Base-by-base conservation (phyloP, 75 land plant genomes). In the Larix kaempferi region DNA sequence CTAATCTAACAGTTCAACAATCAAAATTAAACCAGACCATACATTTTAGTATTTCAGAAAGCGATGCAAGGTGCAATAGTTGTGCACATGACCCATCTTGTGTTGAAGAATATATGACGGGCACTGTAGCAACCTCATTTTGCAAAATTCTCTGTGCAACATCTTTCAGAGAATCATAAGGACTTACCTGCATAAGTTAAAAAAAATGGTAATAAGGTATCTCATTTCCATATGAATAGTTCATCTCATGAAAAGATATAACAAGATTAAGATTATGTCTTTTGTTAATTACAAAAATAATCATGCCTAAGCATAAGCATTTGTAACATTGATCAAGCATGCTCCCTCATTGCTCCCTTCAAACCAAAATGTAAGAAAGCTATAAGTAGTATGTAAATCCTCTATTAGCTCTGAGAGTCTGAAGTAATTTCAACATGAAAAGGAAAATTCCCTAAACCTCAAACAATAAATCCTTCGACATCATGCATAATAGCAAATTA, bases 31-130 rank as follows among this genome's bases (percentile, higher is more conserved):
- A 22, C 0, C 16, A 55, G 15, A n/a, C 13, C 19, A 17, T 66
- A 35, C 99, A 93, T 83, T 89, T 95, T 26, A 97, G 60, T 25
- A 97, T 86, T 78, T 88, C 98, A 76, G 98, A 97, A 63, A 97
- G 98, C 35, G 98, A 92, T 26, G 99, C 98, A 72, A 97, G 86
- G 82, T 93, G 99, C 71, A 97, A 78, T 27, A 97, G 80, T 77
- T 95, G 92, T 2, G 95, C 94, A 77, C 80, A 95, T 41, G 90
- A 89, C 17, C 88, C 91, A 83, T 92, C 95, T 33, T 88, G 82
- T 59, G 90, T 79, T 77, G 91, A 82, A 73, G 91, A 88, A 85
- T 95, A 79, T 37, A 97, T 85, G 12, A 97, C 83, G 16, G 99
- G 99, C 56, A 97, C 88, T 74, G 92, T 88, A 49, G 99, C 83